phyloP scores from a whole-genome alignment of 139 green algal species.

The Chlamydomonas sp. region DNA sequence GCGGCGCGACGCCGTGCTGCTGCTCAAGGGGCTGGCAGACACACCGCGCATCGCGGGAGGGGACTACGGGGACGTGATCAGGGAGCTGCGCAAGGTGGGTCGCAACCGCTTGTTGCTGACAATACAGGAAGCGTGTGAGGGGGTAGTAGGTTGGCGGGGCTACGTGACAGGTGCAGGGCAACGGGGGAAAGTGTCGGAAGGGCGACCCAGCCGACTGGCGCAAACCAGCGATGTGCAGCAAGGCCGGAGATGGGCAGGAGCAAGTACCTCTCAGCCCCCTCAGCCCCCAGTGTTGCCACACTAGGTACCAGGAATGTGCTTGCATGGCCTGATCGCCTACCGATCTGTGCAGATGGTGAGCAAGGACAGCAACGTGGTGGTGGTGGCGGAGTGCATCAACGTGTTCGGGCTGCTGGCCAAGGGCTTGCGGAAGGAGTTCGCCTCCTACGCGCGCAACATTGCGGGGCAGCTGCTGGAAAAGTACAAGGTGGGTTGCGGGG shows the following conservation, averaged over 20 bases:
- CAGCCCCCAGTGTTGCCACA: no score
- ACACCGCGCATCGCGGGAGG: conserved; percentile 59
- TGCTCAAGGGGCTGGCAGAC: conserved; percentile 66
- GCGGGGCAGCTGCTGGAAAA: conserved; percentile 79
- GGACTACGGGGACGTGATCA: conserved; percentile 80
- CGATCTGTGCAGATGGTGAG: conserved; percentile 32
- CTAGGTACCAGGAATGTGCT: no score
- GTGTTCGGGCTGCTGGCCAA: conserved; percentile 70
- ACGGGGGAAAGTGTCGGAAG: neutral
- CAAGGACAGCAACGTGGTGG: conserved; percentile 89
- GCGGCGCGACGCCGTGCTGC: conserved; percentile 74
- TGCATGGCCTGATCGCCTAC: neutral
- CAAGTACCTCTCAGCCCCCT: no score
- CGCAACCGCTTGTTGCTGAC: no score
- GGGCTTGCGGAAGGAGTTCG: conserved; percentile 77
- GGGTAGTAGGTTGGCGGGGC: no score
- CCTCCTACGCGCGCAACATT: conserved; percentile 45
- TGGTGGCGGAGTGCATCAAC: conserved; percentile 76
- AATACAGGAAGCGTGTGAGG: no score
- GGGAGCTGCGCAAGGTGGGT: conserved; percentile 86
- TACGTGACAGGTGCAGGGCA: no score
- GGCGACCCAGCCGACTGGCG: neutral
- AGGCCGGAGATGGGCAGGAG: no score
- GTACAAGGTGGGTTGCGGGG: conserved; percentile 69
- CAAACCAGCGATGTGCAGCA: neutral